These are phyloP conservation scores for Corchorus olitorius DNA, from an alignment of 345 rosid species.

Conservation along the genomic window DNA sequence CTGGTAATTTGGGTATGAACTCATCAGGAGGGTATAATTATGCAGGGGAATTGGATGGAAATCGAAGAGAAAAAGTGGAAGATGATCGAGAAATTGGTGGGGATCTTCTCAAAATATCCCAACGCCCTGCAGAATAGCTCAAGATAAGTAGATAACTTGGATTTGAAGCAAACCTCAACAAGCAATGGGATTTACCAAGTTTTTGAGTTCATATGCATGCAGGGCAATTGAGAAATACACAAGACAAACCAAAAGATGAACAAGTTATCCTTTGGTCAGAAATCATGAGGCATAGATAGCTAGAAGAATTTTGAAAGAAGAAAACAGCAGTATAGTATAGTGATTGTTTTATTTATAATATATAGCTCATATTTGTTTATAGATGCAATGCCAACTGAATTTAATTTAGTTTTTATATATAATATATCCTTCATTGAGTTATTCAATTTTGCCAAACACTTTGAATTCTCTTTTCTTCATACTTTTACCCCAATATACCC, in stretches of 20 bases:
- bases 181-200: not conserved
- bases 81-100: slow-evolving; percentile 51
- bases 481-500: too few species aligned
- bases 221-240: not conserved
- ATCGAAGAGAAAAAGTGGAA: slow-evolving; percentile 41
- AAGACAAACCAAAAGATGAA: not conserved
- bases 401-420: not conserved
- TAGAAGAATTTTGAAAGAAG: slow-evolving; percentile 9
- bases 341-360: not conserved
- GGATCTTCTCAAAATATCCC: slow-evolving; percentile 48
- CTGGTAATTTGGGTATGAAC: not conserved
- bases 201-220: not conserved
- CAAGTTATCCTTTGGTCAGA: slow-evolving; percentile 7
- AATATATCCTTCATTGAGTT: not conserved
- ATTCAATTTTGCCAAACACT: not conserved
- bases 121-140: slow-evolving; percentile 36
- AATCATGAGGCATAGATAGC: slow-evolving; percentile 13
- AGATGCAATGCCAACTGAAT: not conserved
- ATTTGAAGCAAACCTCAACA: slow-evolving; percentile 4
- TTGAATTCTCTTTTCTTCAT: not conserved
- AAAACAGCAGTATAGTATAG: not conserved
- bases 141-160: slow-evolving; percentile 23
- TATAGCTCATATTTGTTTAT: not conserved
- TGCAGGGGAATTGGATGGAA: not conserved
- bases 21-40: slow-evolving; percentile 20